Conservation (phyloP, 108 stramenopile species). For the Cyclotella sp. region DNA sequence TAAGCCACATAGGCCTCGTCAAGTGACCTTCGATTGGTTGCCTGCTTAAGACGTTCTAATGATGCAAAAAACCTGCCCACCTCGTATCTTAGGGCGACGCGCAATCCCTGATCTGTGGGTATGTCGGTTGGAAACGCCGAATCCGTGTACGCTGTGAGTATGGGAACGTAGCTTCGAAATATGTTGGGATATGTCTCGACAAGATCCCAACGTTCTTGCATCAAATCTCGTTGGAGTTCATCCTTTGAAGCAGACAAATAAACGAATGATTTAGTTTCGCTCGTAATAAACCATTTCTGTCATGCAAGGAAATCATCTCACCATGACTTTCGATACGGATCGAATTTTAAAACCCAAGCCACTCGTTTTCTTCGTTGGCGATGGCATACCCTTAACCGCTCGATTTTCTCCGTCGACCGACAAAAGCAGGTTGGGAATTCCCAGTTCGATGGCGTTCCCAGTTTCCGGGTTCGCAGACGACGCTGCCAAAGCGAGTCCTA, state of each 20-base stretch:
- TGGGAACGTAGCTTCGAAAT: slow-evolving; percentile 79
- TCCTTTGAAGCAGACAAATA: slow-evolving; percentile 49
- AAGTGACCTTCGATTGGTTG: slow-evolving; percentile 56
- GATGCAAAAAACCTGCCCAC: slow-evolving; percentile 88
- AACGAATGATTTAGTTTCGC: background rate
- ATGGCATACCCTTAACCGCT: slow-evolving; percentile 48
- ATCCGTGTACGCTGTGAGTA: slow-evolving; percentile 88
- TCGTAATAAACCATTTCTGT: background rate
- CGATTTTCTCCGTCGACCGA: slow-evolving; percentile 21
- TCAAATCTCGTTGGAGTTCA: slow-evolving; percentile 86
- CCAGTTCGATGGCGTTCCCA: slow-evolving; percentile 13
- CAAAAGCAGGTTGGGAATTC: slow-evolving; percentile 8
- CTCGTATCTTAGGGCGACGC: slow-evolving; percentile 85
- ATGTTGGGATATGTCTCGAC: slow-evolving; percentile 77
- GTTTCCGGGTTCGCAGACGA: background rate
- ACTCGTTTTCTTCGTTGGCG: slow-evolving; percentile 46
- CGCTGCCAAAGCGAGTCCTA: slow-evolving; percentile 12
- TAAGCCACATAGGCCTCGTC: slow-evolving; percentile 85
- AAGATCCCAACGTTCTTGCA: slow-evolving; percentile 90
- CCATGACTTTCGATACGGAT: slow-evolving; percentile 53
- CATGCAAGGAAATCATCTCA: slow-evolving; percentile 2
- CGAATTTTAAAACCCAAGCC: slow-evolving; percentile 55
- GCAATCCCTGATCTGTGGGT: slow-evolving; percentile 79
- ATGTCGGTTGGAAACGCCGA: slow-evolving; percentile 83
- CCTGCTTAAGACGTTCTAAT: slow-evolving; percentile 71